Evolutionary conservation across 1,284 basidiomycete genomes (phyloP).

Genomic region (Lignosus rhinocerotis): DNA sequence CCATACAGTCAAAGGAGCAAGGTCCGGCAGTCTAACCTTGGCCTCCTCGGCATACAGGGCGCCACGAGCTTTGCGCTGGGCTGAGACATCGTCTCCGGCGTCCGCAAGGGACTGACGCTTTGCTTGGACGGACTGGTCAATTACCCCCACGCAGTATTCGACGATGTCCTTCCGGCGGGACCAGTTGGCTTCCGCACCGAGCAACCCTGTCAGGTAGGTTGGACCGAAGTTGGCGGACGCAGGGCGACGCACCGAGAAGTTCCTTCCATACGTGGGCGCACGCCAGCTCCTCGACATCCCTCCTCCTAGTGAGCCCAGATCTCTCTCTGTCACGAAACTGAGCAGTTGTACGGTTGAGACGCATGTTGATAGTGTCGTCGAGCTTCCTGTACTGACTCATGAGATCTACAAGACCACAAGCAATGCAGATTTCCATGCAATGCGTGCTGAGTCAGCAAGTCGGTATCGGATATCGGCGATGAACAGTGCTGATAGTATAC

Average conservation of each 20-base stretch:
- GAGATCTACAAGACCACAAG: conserved; percentile 55
- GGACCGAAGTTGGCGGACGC: neutral
- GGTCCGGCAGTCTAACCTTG: conserved; percentile 51
- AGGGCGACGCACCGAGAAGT: conserved; percentile 65
- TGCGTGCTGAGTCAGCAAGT: neutral
- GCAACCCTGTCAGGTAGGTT: neutral
- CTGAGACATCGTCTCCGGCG: conserved; percentile 43
- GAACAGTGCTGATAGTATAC: conserved; percentile 7
- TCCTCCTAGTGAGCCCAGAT: conserved; percentile 39
- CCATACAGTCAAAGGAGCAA: conserved; percentile 16
- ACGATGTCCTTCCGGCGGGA: conserved; percentile 77
- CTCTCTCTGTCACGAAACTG: conserved; percentile 76
- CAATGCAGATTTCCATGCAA: neutral
- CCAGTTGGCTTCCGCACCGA: conserved; percentile 70
- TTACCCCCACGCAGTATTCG: conserved; percentile 74
- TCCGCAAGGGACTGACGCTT: conserved; percentile 53
- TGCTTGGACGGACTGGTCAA: conserved; percentile 65
- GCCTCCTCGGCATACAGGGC: conserved; percentile 73
- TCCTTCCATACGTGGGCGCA: conserved; percentile 83
- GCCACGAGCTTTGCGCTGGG: conserved; percentile 51
- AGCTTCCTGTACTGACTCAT: conserved; percentile 83
- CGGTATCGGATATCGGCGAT: neutral
- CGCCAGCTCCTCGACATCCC: conserved; percentile 66
- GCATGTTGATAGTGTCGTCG: conserved; percentile 83
- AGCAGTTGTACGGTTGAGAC: conserved; percentile 82